Evolutionary conservation across 441 rosid genomes (phyloP).

Genomic region (Gossypium schwendimanii): DNA sequence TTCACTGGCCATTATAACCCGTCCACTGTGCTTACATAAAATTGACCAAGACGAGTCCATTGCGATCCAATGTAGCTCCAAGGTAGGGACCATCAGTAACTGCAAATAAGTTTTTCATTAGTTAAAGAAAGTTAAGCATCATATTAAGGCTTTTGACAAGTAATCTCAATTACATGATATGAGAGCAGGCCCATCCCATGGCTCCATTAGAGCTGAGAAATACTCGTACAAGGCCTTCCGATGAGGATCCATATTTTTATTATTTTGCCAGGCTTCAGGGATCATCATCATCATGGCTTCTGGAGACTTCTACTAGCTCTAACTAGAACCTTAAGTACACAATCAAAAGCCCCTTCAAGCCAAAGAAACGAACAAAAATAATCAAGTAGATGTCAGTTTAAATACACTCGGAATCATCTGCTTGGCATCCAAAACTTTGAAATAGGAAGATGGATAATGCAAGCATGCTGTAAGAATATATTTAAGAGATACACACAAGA

Average conservation of each 20-base stretch:
- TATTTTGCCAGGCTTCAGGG: constrained; percentile 99
- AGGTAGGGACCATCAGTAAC: constrained; percentile 98
- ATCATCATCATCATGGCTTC: constrained; percentile 99
- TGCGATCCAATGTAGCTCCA: constrained; percentile 97
- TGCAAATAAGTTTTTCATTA: constrained; percentile 27
- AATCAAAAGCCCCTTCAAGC: constrained; percentile 86
- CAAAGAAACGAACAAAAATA: neutral
- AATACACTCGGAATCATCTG: neutral
- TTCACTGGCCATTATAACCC: constrained; percentile 96
- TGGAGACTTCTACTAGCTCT: constrained; percentile 96
- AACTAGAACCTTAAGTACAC: constrained; percentile 95
- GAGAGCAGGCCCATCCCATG: constrained; percentile 99
- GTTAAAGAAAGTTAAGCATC: neutral
- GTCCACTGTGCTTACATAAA: constrained; percentile 78
- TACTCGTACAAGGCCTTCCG: constrained; percentile 74
- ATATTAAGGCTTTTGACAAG: neutral
- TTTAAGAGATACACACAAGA: neutral
- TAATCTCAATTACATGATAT: constrained; percentile 68
- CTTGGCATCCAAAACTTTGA: neutral
- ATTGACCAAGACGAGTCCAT: constrained; percentile 97
- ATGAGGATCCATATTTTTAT: constrained; percentile 88
- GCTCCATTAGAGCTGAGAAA: constrained; percentile 95
- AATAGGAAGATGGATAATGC: neutral
- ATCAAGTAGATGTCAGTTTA: neutral
- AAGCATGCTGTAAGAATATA: neutral